phyloP scores from a whole-genome alignment of 768 basidiomycete genomes.

The Austroboletus eburneus region DNA sequence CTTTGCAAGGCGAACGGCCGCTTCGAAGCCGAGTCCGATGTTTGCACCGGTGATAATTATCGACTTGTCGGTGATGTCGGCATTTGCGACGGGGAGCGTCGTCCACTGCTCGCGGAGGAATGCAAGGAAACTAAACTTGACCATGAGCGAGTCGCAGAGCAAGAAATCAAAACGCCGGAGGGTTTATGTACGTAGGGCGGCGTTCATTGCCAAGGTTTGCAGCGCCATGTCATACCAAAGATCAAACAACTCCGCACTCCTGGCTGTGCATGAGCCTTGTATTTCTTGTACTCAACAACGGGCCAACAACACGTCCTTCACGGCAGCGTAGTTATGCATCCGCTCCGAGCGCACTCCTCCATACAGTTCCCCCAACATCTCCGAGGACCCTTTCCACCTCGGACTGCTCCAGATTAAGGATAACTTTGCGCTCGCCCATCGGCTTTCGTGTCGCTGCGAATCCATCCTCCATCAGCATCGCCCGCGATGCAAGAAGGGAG shows the following conservation, averaged over 20 bases:
- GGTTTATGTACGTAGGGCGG: too few relatives aligned
- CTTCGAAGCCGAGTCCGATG: conserved; percentile 30
- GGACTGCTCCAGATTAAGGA: conserved; percentile 77
- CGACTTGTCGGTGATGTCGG: conserved; percentile 21
- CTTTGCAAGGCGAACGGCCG: conserved; percentile 24
- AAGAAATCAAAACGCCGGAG: too few relatives aligned
- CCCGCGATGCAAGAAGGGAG: conserved; percentile 72
- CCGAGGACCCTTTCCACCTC: conserved; percentile 86
- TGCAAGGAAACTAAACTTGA: conserved; percentile 10
- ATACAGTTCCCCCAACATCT: conserved; percentile 66
- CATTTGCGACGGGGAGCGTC: conserved; percentile 18
- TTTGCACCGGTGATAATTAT: conserved; percentile 25
- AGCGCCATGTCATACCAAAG: too few relatives aligned
- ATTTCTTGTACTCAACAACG: too few relatives aligned
- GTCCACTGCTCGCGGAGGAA: conserved; percentile 30
- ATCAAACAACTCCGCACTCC: too few relatives aligned
- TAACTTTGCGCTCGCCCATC: conserved; percentile 62
- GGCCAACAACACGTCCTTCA: too few relatives aligned
- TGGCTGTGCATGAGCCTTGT: too few relatives aligned
- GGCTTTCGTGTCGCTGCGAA: conserved; percentile 49
- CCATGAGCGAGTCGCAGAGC: conserved; percentile 16
- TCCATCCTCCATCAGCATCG: conserved; percentile 69
- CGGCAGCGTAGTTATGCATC: conserved; percentile 11
- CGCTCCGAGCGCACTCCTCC: conserved; percentile 50
- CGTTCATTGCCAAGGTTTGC: too few relatives aligned